phyloP scores from a whole-genome alignment of 176 grass and related monocot species.

The Aegilops bicornis region DNA sequence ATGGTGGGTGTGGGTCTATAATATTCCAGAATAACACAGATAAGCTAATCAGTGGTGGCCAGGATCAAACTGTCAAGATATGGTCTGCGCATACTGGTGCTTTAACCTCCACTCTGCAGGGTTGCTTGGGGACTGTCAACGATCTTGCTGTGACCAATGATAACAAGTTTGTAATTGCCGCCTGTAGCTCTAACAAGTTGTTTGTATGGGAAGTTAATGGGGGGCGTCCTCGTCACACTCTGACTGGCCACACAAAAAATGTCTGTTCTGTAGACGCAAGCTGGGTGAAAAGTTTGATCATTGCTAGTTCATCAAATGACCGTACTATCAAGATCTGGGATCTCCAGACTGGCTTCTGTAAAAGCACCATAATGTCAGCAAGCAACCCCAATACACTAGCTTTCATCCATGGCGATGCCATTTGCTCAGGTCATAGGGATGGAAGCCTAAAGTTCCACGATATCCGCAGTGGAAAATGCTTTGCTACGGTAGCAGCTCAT shows the following conservation, averaged over 20 bases:
- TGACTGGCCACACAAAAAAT: slow-evolving; percentile 86
- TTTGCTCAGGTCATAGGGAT: slow-evolving; percentile 97
- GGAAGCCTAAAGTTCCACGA: slow-evolving; percentile 83
- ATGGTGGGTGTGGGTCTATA: slow-evolving; percentile 84
- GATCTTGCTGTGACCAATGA: slow-evolving; percentile 94
- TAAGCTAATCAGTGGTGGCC: slow-evolving; percentile 84
- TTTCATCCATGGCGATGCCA: slow-evolving; percentile 73
- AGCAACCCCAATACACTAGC: slow-evolving; percentile 88
- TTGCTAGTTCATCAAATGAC: slow-evolving; percentile 77
- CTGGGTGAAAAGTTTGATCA: slow-evolving; percentile 54
- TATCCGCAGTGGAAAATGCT: slow-evolving; percentile 63
- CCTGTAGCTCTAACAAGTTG: slow-evolving; percentile 96
- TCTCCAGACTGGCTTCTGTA: slow-evolving; percentile 83
- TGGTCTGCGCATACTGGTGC: slow-evolving; percentile 81
- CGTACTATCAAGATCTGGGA: slow-evolving; percentile 99
- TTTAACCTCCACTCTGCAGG: slow-evolving; percentile 66
- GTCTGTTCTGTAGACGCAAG: slow-evolving; percentile 88
- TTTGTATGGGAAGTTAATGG: slow-evolving; percentile 87
- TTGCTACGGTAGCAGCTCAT: slow-evolving; percentile 71
- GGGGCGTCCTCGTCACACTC: slow-evolving; percentile 72
- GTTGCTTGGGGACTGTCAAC: slow-evolving; percentile 80
- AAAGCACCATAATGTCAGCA: slow-evolving; percentile 82
- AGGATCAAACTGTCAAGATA: slow-evolving; percentile 92
- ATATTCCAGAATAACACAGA: slow-evolving; percentile 84
- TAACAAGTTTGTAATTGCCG: slow-evolving; percentile 85